Conservation (phyloP, 129 eudicot species). For the Calendula officinalis region DNA sequence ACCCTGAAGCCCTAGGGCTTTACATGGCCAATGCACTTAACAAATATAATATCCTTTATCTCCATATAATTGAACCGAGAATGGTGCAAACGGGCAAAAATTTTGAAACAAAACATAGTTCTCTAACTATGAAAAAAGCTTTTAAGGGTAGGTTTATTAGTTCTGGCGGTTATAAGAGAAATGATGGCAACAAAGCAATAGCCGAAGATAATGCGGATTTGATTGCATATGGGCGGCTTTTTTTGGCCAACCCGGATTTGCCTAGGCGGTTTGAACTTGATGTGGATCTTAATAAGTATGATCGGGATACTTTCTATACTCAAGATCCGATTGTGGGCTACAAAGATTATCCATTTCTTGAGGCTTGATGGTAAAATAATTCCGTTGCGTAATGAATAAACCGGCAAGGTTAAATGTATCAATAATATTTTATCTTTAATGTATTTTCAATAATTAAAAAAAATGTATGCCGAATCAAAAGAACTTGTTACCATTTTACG, state of each 20-base stretch:
- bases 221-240: slow-evolving; percentile 37
- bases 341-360: slow-evolving; percentile 43
- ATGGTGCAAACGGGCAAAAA: slow-evolving; percentile 23
- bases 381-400: neutral
- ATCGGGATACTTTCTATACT: slow-evolving; percentile 37
- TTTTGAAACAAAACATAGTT: slow-evolving; percentile 13
- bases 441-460: neutral
- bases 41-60: slow-evolving; percentile 25
- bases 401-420: neutral
- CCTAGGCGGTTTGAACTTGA: slow-evolving; percentile 42
- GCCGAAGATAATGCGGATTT: slow-evolving; percentile 24
- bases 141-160: slow-evolving; percentile 39
- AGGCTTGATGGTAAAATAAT: slow-evolving; percentile 6
- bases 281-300: slow-evolving; percentile 28
- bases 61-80: slow-evolving; percentile 36
- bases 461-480: no score
- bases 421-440: neutral
- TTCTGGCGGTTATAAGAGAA: slow-evolving; percentile 32
- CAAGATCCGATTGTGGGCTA: slow-evolving; percentile 37
- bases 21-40: slow-evolving; percentile 49
- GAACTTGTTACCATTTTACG: no score
- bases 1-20: slow-evolving; percentile 50
- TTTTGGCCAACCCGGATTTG: slow-evolving; percentile 46
- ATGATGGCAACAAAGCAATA: slow-evolving; percentile 26
- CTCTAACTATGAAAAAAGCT: slow-evolving; percentile 32